Conservation (phyloP, 164 flowering plant genomes). For the Umbellularia californica region DNA sequence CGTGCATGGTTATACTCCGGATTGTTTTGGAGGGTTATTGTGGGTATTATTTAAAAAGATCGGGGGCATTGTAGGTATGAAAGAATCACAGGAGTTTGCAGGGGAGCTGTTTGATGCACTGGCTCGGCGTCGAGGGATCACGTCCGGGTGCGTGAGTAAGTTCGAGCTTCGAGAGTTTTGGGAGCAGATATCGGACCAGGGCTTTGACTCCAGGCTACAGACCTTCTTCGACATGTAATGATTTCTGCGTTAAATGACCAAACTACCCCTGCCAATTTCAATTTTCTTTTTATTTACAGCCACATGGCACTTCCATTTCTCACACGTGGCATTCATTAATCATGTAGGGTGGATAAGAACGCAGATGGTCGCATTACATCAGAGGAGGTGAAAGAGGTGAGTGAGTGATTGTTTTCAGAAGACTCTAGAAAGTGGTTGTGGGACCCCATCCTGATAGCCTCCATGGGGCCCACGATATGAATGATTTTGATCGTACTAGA, state of each 20-base stretch:
- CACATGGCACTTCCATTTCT: neutral
- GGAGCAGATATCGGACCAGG: slow-evolving; percentile 36
- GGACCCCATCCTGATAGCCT: too few relatives aligned
- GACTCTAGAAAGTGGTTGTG: neutral
- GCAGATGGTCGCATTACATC: slow-evolving; percentile 19
- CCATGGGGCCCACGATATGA: too few relatives aligned
- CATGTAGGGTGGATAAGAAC: slow-evolving; percentile 18
- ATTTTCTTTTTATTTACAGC: too few relatives aligned
- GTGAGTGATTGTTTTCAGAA: neutral
- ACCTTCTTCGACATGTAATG: slow-evolving; percentile 42
- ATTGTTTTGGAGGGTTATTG: too few relatives aligned
- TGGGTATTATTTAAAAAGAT: too few relatives aligned
- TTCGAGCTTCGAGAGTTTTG: slow-evolving; percentile 33
- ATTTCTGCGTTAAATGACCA: slow-evolving; percentile 1
- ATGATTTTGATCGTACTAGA: too few relatives aligned
- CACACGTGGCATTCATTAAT: neutral
- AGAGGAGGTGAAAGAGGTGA: slow-evolving; percentile 23
- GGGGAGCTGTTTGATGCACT: slow-evolving; percentile 36
- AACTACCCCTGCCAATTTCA: neutral
- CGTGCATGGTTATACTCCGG: too few relatives aligned
- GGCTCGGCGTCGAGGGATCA: slow-evolving; percentile 29
- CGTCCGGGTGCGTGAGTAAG: slow-evolving; percentile 14
- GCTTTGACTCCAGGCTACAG: slow-evolving; percentile 46
- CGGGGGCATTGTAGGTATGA: slow-evolving; percentile 25
- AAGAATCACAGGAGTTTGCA: slow-evolving; percentile 35